Evolutionary conservation across 148 eudicot species (phyloP).

Genomic region (Oxyria digyna): DNA sequence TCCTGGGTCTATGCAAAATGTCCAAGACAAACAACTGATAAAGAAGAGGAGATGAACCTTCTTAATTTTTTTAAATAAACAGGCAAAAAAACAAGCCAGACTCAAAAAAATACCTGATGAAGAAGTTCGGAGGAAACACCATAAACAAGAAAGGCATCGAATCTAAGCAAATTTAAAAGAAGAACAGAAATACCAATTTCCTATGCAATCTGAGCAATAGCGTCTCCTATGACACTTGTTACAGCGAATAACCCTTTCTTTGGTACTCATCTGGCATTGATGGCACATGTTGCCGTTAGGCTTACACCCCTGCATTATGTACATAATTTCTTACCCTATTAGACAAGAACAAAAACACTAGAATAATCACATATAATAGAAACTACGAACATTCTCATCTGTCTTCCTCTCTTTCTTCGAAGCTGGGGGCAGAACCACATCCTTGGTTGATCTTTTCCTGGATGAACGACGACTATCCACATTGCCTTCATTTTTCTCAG

Average conservation of each 20-base stretch:
- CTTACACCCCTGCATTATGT: not conserved
- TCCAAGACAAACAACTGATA: not conserved
- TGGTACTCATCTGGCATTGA: conserved; percentile 5
- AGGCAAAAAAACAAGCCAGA: not conserved
- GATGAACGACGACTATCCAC: not conserved
- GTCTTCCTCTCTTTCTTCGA: not conserved
- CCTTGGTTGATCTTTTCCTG: not conserved
- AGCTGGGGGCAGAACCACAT: not conserved
- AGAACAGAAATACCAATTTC: not conserved
- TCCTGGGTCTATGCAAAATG: not conserved
- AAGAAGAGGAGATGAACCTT: not conserved
- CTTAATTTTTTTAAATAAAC: not conserved
- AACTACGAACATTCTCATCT: not conserved
- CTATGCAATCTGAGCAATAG: not conserved
- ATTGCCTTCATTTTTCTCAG: not conserved
- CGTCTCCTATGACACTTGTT: not conserved
- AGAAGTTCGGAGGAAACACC: not conserved
- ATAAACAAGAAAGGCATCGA: not conserved
- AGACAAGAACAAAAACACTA: not conserved
- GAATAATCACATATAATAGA: not conserved
- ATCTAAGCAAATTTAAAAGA: not conserved
- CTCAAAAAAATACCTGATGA: not conserved
- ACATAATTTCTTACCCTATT: not conserved
- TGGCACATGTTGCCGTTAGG: not conserved
- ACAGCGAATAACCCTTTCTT: conserved; percentile 6